phyloP scores from a whole-genome alignment of 805 yeast genomes.

The Candida maesae region DNA sequence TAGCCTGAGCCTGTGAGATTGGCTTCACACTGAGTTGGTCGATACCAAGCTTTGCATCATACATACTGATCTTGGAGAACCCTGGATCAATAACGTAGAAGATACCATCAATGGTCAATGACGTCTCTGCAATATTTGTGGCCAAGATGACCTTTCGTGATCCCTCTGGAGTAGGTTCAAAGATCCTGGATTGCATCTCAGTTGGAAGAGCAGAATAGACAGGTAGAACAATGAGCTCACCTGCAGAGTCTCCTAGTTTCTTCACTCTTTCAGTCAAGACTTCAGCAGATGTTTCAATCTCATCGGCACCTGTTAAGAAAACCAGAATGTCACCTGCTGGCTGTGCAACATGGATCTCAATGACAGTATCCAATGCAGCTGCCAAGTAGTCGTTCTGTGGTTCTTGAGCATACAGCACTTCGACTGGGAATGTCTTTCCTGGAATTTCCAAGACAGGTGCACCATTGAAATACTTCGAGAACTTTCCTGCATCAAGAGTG shows the following conservation, averaged over 20 bases:
- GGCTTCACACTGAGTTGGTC: slow-evolving; percentile 82
- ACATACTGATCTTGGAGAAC: slow-evolving; percentile 76
- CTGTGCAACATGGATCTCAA: slow-evolving; percentile 64
- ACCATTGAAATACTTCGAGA: slow-evolving; percentile 72
- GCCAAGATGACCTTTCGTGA: slow-evolving; percentile 83
- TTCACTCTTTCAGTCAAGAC: slow-evolving; percentile 54
- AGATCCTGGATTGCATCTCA: slow-evolving; percentile 72
- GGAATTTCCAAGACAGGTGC: slow-evolving; percentile 88
- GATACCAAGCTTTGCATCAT: slow-evolving; percentile 79
- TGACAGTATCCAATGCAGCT: slow-evolving; percentile 74
- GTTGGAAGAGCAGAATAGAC: slow-evolving; percentile 85
- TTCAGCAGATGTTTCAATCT: slow-evolving; percentile 80
- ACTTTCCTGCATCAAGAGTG: slow-evolving; percentile 82
- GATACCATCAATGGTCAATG: slow-evolving; percentile 89
- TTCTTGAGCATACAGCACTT: slow-evolving; percentile 56
- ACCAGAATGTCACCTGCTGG: slow-evolving; percentile 78
- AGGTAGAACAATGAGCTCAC: slow-evolving; percentile 63
- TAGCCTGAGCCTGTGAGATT: slow-evolving; percentile 83
- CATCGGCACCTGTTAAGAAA: slow-evolving; percentile 96
- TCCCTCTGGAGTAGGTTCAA: slow-evolving; percentile 48
- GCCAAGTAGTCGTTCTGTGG: slow-evolving; percentile 80
- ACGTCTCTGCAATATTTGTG: slow-evolving; percentile 94
- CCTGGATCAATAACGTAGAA: slow-evolving; percentile 85
- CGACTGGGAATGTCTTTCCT: slow-evolving; percentile 90
- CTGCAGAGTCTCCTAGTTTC: slow-evolving; percentile 47